phyloP scores from a whole-genome alignment of 805 yeast genomes.

The Ogataea pini region DNA sequence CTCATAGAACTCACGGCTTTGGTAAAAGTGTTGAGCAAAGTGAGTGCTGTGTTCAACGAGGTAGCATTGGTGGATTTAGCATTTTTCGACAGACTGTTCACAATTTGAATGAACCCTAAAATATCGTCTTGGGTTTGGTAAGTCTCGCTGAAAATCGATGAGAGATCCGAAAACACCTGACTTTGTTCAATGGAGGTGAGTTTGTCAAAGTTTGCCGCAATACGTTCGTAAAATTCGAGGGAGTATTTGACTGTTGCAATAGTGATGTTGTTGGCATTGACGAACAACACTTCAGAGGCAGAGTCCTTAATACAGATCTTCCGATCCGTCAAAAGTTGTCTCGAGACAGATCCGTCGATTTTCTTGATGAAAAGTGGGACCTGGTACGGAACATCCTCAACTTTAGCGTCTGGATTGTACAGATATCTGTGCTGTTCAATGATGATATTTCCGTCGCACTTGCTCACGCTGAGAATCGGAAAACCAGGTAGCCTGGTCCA shows the following conservation, averaged over 20 bases:
- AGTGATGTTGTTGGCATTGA: constrained; percentile 49
- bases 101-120: constrained; percentile 35
- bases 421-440: constrained; percentile 43
- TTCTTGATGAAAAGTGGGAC: constrained; percentile 54
- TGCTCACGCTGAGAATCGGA: constrained; percentile 50
- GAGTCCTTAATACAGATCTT: constrained; percentile 25
- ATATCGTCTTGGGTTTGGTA: constrained; percentile 35
- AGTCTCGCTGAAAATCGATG: constrained; percentile 38
- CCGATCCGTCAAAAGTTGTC: constrained; percentile 47
- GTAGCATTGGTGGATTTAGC: constrained; percentile 31
- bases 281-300: constrained; percentile 32
- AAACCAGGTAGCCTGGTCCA: constrained; percentile 64
- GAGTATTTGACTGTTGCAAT: constrained; percentile 52
- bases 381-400: constrained; percentile 62
- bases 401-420: constrained; percentile 27
- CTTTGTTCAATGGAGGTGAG: constrained; percentile 37
- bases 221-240: constrained; percentile 23
- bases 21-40: constrained; percentile 35
- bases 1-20: constrained; percentile 29
- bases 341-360: constrained; percentile 37
- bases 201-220: constrained; percentile 28
- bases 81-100: constrained; percentile 31
- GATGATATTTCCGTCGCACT: constrained; percentile 29
- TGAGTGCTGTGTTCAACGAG: constrained; percentile 40
- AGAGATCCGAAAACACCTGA: constrained; percentile 42